Conservation (phyloP, 352 stramenopile species). For the Phytophthora sp. region DNA sequence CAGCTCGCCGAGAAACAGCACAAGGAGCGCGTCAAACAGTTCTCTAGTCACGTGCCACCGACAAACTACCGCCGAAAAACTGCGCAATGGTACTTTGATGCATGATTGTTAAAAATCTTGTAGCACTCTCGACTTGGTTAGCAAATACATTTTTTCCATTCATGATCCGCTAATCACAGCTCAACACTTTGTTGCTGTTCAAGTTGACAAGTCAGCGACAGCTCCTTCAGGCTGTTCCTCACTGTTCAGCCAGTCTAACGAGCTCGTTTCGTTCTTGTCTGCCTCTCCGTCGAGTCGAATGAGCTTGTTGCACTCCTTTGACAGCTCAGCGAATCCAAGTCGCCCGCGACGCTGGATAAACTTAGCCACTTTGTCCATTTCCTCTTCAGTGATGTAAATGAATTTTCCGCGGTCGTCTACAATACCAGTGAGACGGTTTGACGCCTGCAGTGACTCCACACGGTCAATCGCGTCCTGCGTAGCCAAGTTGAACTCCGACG, state of each 20-base stretch:
- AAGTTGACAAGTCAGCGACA: constrained; percentile 23
- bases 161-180: constrained; percentile 9
- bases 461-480: constrained; percentile 75
- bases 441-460: constrained; percentile 56
- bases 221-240: constrained; percentile 28
- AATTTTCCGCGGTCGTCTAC: constrained; percentile 85
- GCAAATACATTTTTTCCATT: constrained; percentile 29
- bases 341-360: constrained; percentile 75
- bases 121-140: constrained; percentile 24
- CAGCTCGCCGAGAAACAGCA: constrained; percentile 76
- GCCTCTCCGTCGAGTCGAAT: constrained; percentile 64
- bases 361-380: constrained; percentile 78
- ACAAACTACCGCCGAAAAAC: constrained; percentile 79
- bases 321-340: constrained; percentile 63
- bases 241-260: constrained; percentile 43
- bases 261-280: constrained; percentile 42
- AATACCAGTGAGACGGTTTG: constrained; percentile 71
- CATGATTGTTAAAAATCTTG: constrained; percentile 28
- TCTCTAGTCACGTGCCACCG: constrained; percentile 46
- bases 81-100: constrained; percentile 86
- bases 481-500: constrained; percentile 63
- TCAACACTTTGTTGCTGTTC: background rate
- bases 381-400: constrained; percentile 80
- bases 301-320: constrained; percentile 83
- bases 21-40: constrained; percentile 69